Evolutionary conservation across 495 filamentous ascomycete species (phyloP).

Genomic region (Trichodelitschia bisporula): DNA sequence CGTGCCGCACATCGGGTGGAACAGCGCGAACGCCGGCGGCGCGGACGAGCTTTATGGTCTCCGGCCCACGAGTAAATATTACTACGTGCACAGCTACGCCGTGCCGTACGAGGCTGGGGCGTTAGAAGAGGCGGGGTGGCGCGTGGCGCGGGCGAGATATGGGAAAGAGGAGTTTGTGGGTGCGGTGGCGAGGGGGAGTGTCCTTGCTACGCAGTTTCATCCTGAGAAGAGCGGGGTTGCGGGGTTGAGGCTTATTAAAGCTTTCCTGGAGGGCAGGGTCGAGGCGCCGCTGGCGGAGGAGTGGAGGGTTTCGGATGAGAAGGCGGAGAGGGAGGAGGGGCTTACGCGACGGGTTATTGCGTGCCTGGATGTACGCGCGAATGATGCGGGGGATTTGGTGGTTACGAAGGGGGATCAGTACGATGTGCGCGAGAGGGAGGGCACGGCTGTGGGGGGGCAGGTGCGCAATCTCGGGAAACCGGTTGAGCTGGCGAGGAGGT

Average conservation of each 20-base stretch:
- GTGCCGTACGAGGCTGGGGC: conserved; percentile 45
- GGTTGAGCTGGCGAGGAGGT: conserved; percentile 76
- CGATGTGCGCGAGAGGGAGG: conserved; percentile 84
- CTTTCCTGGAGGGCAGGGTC: conserved; percentile 47
- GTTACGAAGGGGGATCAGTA: conserved; percentile 98
- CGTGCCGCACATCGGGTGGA: conserved; percentile 97
- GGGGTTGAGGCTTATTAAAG: conserved; percentile 56
- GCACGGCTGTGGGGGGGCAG: conserved; percentile 29
- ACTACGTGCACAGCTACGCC: conserved; percentile 93
- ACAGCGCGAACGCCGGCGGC: conserved; percentile 43
- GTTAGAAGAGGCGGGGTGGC: conserved; percentile 61
- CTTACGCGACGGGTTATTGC: conserved; percentile 80
- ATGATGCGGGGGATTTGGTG: conserved; percentile 83
- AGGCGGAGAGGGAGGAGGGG: too few species aligned
- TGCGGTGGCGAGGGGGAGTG: conserved; percentile 57
- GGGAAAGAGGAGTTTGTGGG: conserved; percentile 81
- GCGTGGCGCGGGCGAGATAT: conserved; percentile 66
- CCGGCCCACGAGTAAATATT: conserved; percentile 67
- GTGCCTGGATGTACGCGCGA: conserved; percentile 88
- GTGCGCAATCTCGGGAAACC: conserved; percentile 93
- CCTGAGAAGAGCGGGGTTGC: conserved; percentile 91
- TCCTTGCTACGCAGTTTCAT: conserved; percentile 90
- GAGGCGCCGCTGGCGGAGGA: conserved; percentile 4
- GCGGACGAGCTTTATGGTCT: conserved; percentile 53
- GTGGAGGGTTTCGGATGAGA: too few species aligned